Evolutionary conservation across 177 flowering plant genomes (phyloP).

Genomic region (Telopea speciosissima): DNA sequence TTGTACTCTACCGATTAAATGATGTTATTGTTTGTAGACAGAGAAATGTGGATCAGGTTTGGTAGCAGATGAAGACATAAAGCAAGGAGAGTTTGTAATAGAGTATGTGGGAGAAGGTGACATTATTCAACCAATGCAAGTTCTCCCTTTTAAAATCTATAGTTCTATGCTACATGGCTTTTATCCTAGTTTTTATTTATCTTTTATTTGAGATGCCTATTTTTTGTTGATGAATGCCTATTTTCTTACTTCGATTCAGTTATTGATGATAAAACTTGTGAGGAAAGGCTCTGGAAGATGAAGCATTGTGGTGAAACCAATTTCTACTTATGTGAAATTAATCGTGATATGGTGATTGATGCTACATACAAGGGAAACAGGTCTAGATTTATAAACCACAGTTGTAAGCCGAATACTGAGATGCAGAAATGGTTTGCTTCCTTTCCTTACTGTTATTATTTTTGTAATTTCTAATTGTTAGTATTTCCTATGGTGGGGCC

Average conservation of each 20-base stretch:
- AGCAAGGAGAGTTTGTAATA: conserved; percentile 81
- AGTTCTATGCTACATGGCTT: neutral
- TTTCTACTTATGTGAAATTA: conserved; percentile 92
- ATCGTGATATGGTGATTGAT: conserved; percentile 98
- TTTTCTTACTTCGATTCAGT: conserved; percentile 39
- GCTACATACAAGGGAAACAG: conserved; percentile 97
- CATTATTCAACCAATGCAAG: conserved; percentile 1
- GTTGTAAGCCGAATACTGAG: conserved; percentile 96
- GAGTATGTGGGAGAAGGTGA: conserved; percentile 99
- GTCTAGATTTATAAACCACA: conserved; percentile 95
- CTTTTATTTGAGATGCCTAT: neutral
- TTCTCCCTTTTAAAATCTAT: neutral
- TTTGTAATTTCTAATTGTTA: neutral
- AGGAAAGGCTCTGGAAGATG: conserved; percentile 98
- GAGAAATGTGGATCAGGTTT: conserved; percentile 96
- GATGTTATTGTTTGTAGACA: conserved; percentile 55
- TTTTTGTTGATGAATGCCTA: neutral
- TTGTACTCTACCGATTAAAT: conserved; percentile 6
- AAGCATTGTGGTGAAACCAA: conserved; percentile 90
- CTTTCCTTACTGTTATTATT: conserved; percentile 6
- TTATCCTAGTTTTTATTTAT: conserved; percentile 3
- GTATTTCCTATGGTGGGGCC: neutral
- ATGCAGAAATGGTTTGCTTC: conserved; percentile 90
- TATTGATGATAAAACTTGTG: conserved; percentile 95
- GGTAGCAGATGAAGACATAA: conserved; percentile 90